phyloP scores from a whole-genome alignment of 2,329 filamentous ascomycete species.

The Ophiobolus disseminans region DNA sequence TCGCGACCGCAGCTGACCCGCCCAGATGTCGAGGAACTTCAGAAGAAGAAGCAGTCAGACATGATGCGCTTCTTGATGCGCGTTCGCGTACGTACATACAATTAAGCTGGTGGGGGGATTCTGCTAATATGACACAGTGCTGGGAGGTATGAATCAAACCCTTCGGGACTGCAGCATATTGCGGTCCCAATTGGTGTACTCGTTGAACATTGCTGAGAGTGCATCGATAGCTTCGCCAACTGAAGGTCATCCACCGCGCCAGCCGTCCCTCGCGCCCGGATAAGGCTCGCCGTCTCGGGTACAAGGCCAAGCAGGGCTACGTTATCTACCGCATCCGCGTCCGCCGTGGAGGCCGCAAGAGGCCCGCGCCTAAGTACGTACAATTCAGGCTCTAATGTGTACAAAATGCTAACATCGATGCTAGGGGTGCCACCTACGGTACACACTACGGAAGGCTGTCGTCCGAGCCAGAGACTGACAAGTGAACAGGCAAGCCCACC shows the following conservation, averaged over 20 bases:
- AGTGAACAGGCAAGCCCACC: slow-evolving; percentile 89
- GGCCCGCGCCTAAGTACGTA: slow-evolving; percentile 77
- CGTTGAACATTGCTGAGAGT: slow-evolving; percentile 99
- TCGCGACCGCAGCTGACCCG: slow-evolving; percentile 49
- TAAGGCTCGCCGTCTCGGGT: slow-evolving; percentile 99
- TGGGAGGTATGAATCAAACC: slow-evolving; percentile 79
- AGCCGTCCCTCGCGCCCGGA: slow-evolving; percentile 97
- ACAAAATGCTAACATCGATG: slow-evolving; percentile 33
- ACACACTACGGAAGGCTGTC: slow-evolving; percentile 51
- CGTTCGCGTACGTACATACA: slow-evolving; percentile 60
- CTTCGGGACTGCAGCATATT: slow-evolving; percentile 22
- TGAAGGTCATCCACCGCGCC: slow-evolving; percentile 99
- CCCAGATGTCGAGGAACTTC: slow-evolving; percentile 90
- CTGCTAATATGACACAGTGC: slow-evolving; percentile 63
- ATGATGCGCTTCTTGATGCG: slow-evolving; percentile 99
- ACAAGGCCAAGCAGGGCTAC: slow-evolving; percentile 99
- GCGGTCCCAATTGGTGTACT: slow-evolving; percentile 67
- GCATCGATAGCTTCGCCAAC: slow-evolving; percentile 99
- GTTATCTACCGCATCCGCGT: slow-evolving; percentile 99
- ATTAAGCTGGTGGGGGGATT: slow-evolving; percentile 13
- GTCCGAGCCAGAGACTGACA: slow-evolving; percentile 28
- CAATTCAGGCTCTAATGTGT: not conserved
- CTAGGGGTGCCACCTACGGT: slow-evolving; percentile 95
- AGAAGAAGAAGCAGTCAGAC: slow-evolving; percentile 99
- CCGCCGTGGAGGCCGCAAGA: slow-evolving; percentile 98